Base-by-base conservation (phyloP, 2,329 filamentous ascomycete species). In the Dryadomyces quercus-mongolicae region DNA sequence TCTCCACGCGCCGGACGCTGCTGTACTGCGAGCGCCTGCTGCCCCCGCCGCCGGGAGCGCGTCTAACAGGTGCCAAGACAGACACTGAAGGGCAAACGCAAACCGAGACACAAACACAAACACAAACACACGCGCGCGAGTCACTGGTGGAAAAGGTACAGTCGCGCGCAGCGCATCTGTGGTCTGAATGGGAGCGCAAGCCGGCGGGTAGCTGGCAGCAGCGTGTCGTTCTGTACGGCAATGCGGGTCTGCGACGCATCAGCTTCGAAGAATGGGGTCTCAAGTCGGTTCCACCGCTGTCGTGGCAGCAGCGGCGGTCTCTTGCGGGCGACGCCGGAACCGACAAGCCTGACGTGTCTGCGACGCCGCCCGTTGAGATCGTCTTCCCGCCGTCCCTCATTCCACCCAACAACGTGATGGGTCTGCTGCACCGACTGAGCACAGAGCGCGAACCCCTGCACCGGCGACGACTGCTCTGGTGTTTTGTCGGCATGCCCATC, bases 211-310 rank as follows among this genome's bases (percentile, higher is more conserved):
- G 45, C 18, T 97, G 93, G 93, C 89, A 96, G 74, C 89, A 86
- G 65, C 82, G 82, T 62, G 77, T 96, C 20, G 92, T 93, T 52
- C 76, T 79, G 56, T 94, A 92, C 68, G 93, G 93, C 54, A 96
- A 98, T 70, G 74, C 82, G 50, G 82, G 88, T 16, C 80, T 98
- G 57, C 84, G 88, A 62, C 82, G 88, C 58, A 95, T 98, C 63
- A 88, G 93, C 2, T 96, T 88, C 67, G 88, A 97, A 70, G 93
- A 98, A 84, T 98, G 93, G 93, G 90, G 88, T 0, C 76, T 98
- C 61, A 97, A 97, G 72, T 95, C 89, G 40, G 84, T 98, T 52
- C 93, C 93, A 47, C 85, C 91, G 21, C 74, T 95, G 61, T 88
- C 83, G 45, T 73, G 81, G 55, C 78, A 81, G 60, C 77, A 82